Conservation (phyloP, 2,329 filamentous ascomycete genomes). For the Didymella keratinophila region DNA sequence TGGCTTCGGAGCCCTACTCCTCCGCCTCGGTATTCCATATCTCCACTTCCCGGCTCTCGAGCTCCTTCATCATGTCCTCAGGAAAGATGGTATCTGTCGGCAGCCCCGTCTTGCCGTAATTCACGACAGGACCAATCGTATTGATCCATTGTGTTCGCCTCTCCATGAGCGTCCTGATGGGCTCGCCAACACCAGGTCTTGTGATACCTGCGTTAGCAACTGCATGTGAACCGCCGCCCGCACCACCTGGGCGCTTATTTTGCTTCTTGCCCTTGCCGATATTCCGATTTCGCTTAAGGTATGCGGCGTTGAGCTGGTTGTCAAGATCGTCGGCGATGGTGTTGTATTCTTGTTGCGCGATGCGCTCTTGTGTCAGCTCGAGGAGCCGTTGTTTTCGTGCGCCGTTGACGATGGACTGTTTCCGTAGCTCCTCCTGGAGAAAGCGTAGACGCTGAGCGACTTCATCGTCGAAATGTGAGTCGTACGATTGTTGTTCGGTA, state of each 20-base stretch:
- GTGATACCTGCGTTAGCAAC: conserved; percentile 49
- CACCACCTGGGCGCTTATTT: conserved; percentile 76
- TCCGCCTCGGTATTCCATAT: conserved; percentile 78
- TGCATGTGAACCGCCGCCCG: conserved; percentile 72
- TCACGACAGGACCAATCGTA: conserved; percentile 88
- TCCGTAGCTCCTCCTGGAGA: conserved; percentile 81
- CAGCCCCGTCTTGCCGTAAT: conserved; percentile 79
- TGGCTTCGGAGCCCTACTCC: conserved; percentile 57
- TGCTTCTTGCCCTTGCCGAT: conserved; percentile 95
- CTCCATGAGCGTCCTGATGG: conserved; percentile 92
- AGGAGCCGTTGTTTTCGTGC: conserved; percentile 86
- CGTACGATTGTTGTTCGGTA: conserved; percentile 74
- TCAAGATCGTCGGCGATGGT: conserved; percentile 97
- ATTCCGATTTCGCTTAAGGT: conserved; percentile 92
- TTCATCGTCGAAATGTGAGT: conserved; percentile 91
- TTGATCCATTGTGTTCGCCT: conserved; percentile 87
- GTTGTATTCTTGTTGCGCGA: conserved; percentile 96
- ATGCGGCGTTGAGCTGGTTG: conserved; percentile 91
- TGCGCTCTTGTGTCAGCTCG: conserved; percentile 87
- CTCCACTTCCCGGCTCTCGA: conserved; percentile 79
- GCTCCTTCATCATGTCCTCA: conserved; percentile 72
- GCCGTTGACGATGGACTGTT: conserved; percentile 86
- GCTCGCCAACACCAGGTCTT: conserved; percentile 78
- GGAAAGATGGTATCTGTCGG: conserved; percentile 82
- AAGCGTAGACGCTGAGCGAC: conserved; percentile 88